Evolutionary conservation across 495 filamentous ascomycete species (phyloP).

Genomic region (Platismatia glauca): DNA sequence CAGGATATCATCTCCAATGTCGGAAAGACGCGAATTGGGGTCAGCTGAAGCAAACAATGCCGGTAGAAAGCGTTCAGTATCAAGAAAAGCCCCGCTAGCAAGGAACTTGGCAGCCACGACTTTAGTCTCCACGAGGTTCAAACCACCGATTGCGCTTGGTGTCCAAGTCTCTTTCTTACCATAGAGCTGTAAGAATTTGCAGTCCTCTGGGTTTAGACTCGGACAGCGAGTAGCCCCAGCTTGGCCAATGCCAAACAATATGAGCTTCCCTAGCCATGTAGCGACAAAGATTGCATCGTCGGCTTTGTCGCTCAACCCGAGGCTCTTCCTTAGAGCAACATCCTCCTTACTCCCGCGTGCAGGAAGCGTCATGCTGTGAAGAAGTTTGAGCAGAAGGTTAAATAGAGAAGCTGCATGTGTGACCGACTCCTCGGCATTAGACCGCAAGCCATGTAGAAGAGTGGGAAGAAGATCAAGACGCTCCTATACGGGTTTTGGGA

Average conservation of each 20-base stretch:
- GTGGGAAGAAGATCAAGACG: slow-evolving; percentile 61
- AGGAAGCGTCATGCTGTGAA: slow-evolving; percentile 64
- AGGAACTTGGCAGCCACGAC: slow-evolving; percentile 60
- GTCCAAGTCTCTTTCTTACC: slow-evolving; percentile 64
- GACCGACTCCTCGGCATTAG: slow-evolving; percentile 50
- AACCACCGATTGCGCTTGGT: slow-evolving; percentile 45
- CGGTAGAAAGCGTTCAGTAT: slow-evolving; percentile 72
- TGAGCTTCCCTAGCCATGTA: slow-evolving; percentile 66
- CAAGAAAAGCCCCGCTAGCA: slow-evolving; percentile 72
- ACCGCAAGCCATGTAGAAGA: slow-evolving; percentile 58
- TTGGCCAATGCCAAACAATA: slow-evolving; percentile 52
- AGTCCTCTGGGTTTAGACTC: slow-evolving; percentile 61
- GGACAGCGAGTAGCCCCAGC: slow-evolving; percentile 45
- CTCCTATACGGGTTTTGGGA: slow-evolving; percentile 31
- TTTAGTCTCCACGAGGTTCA: slow-evolving; percentile 60
- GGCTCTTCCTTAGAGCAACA: slow-evolving; percentile 48
- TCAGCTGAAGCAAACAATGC: slow-evolving; percentile 75
- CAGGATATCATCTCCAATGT: slow-evolving; percentile 72
- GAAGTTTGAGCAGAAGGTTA: slow-evolving; percentile 68
- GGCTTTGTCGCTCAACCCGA: slow-evolving; percentile 52
- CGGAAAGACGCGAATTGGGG: slow-evolving; percentile 68
- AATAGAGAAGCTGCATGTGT: slow-evolving; percentile 68
- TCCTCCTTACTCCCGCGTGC: slow-evolving; percentile 72
- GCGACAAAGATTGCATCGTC: slow-evolving; percentile 69
- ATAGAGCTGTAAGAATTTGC: slow-evolving; percentile 61